Evolutionary conservation across 1,284 basidiomycete species (phyloP), one percentile per base, ranked within the genome.

Genomic region (Microbotryum silenes-acaulis): DNA sequence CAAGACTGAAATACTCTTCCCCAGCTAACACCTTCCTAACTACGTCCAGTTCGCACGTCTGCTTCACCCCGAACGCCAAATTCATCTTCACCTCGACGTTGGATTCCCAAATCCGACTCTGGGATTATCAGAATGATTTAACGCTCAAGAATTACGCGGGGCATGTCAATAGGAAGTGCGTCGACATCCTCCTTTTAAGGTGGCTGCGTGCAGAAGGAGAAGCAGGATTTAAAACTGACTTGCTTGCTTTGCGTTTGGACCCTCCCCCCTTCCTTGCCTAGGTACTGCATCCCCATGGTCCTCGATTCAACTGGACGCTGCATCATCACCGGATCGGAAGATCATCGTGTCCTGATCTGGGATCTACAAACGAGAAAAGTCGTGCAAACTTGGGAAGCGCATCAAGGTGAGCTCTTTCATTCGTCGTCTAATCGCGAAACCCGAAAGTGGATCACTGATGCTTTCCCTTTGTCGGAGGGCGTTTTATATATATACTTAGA

Each of bases 101-200:
- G 71, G 93, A 97, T 73, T 92, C 88, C 7, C 90, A 88, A 0
- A 85, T 97, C 59, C 83, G 96, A 1, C 78, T 99, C 25, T 97
- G 96, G 92, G 89, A 94, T 74, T 89, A 89, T 68, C 88, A 91
- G 65, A 87, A 85, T n/a, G 88, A 88, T 14, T 86, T 88, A 65
- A 90, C 91, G 66, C 84, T 97, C 52, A 97, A 97, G 78, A 94
- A 92, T 3, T 93, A 92, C 72, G 83, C 80, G 0, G 89, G 88
- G 0, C 91, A 94, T 72, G 79, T 77, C 6, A 93, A 92, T 74
- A 80, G 84, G 46, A 90, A 88, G 44, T 91, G 85, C 69, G 87
- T 74, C 77, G 86, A 31, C 80, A 81, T 61, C 78, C 37, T 31
- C 3, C n/a, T 31, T 31, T 10, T 6, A 23, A 23, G 25, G 31